phyloP scores from a whole-genome alignment of 768 basidiomycete genomes.

The Hebeloma cylindrosporum region DNA sequence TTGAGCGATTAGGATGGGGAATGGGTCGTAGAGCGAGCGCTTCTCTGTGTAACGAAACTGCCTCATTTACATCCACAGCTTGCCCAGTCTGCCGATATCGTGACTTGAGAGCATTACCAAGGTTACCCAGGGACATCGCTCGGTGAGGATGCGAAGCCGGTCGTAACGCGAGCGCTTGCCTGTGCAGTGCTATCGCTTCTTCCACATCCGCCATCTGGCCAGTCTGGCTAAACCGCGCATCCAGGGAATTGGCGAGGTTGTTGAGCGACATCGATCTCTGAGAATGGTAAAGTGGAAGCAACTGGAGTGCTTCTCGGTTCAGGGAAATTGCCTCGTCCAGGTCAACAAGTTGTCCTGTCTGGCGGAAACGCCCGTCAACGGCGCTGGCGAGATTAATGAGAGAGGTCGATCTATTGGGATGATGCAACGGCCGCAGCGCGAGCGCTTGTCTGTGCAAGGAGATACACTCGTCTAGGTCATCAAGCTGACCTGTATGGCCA shows the following conservation, averaged over 20 bases:
- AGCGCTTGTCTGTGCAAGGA: neutral
- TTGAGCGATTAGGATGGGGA: slow-evolving; percentile 1
- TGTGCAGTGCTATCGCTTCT: slow-evolving; percentile 4
- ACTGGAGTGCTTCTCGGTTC: slow-evolving; percentile 1
- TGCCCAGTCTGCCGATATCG: neutral
- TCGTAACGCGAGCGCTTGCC: neutral
- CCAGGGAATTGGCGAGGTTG: slow-evolving; percentile 1
- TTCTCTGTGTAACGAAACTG: neutral
- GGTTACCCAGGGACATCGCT: slow-evolving; percentile 5
- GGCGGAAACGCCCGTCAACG: neutral
- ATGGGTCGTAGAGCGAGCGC: neutral
- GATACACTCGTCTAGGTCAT: slow-evolving; percentile 1
- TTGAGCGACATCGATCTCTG: neutral
- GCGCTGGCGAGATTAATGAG: slow-evolving; percentile 7
- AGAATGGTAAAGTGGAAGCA: neutral
- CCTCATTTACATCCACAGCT: slow-evolving; percentile 1
- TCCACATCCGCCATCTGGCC: neutral
- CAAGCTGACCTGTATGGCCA: neutral
- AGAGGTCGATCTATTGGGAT: slow-evolving; percentile 1
- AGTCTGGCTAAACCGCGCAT: neutral
- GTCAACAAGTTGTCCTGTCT: neutral
- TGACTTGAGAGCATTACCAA: neutral
- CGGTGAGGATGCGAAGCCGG: neutral
- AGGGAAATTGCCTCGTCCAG: slow-evolving; percentile 3
- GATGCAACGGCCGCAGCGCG: neutral